A percentile compares a stretch with the other conserved stretches of the same genome.
These are phyloP conservation scores for Cyberlindnera maclurae DNA, from an alignment of 805 yeast genomes.

Conservation along the genomic window DNA sequence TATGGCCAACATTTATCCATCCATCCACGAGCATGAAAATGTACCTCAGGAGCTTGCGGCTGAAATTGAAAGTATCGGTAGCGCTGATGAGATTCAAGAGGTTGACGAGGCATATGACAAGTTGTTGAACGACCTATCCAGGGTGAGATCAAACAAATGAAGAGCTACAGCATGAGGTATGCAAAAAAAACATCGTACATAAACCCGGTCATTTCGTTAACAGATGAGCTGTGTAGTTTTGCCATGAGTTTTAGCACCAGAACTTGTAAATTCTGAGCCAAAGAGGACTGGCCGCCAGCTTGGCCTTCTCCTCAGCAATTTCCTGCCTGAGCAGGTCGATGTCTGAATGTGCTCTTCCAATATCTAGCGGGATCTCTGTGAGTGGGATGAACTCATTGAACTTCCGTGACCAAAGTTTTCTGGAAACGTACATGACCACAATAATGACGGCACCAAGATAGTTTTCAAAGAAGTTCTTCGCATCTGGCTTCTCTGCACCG, in stretches of 20 bases:
- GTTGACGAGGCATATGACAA: slow-evolving; percentile 75
- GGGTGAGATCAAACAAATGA: slow-evolving; percentile 48
- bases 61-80: slow-evolving; percentile 7
- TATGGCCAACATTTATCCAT: slow-evolving; percentile 41
- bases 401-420: slow-evolving; percentile 37
- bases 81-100: slow-evolving; percentile 23
- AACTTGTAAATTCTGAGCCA: slow-evolving; percentile 45
- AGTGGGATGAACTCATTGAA: slow-evolving; percentile 36
- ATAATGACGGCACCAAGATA: slow-evolving; percentile 38
- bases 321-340: slow-evolving; percentile 50
- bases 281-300: slow-evolving; percentile 37
- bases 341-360: slow-evolving; percentile 58
- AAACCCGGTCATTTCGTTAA: neutral
- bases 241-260: slow-evolving; percentile 43
- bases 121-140: slow-evolving; percentile 57
- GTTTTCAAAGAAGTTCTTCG: slow-evolving; percentile 31
- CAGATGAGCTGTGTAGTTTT: neutral
- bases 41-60: neutral
- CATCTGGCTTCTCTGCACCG: slow-evolving; percentile 27
- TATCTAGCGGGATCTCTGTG: slow-evolving; percentile 48
- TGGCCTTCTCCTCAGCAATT: slow-evolving; percentile 49
- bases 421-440: slow-evolving; percentile 31
- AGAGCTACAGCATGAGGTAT: neutral
- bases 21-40: slow-evolving; percentile 11
- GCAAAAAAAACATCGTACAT: neutral